Percentiles rank a stretch among this genome's conserved stretches.
phyloP scores from a whole-genome alignment of 2,329 filamentous ascomycete species.

The Coniochaeta sp. region DNA sequence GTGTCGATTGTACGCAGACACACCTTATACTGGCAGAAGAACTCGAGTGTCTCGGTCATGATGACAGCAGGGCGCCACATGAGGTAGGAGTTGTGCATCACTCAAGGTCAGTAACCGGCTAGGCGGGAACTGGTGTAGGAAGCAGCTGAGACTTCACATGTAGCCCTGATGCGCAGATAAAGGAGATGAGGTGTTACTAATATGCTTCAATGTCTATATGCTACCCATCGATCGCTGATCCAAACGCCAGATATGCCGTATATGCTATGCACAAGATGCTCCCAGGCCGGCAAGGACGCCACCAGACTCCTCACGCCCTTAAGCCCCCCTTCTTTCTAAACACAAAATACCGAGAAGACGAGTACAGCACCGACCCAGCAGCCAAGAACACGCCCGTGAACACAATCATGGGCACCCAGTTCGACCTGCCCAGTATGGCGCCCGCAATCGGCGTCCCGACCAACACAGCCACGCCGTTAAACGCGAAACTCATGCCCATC shows the following conservation, averaged over 20 bases:
- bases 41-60: too few species aligned
- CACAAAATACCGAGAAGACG: background rate
- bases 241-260: background rate
- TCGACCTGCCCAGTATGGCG: conserved; percentile 27
- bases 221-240: background rate
- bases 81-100: too few species aligned
- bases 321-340: background rate
- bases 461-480: conserved; percentile 39
- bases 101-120: too few species aligned
- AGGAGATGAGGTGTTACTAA: background rate
- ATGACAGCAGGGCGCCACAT: too few species aligned
- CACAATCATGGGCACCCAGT: background rate
- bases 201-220: background rate
- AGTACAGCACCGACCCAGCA: background rate
- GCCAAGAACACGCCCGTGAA: background rate
- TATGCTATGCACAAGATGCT: background rate
- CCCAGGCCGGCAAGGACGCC: background rate
- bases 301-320: background rate
- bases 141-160: too few species aligned
- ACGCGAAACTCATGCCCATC: conserved; percentile 31
- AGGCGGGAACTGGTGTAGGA: too few species aligned
- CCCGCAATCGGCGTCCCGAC: conserved; percentile 41
- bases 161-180: background rate
- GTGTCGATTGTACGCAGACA: too few species aligned
- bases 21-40: too few species aligned